These are phyloP conservation scores for Paecilomyces sp. DNA, from an alignment of 2,329 filamentous ascomycete species.

Conservation along the genomic window DNA sequence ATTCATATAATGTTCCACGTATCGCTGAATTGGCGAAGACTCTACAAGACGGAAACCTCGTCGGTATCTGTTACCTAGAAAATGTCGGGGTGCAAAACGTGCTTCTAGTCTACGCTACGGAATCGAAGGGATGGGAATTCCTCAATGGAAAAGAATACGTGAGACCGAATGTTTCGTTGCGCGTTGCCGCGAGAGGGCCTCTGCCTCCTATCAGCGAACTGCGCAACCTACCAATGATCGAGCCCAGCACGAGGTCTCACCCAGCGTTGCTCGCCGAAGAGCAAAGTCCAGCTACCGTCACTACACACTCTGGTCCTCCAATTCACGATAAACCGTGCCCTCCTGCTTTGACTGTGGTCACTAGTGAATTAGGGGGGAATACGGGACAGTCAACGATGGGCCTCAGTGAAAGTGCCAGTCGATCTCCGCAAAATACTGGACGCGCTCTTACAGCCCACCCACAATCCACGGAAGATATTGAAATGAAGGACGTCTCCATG, in stretches of 20 bases:
- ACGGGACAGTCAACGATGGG: background rate
- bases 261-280: background rate
- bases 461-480: background rate
- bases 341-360: background rate
- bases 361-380: background rate
- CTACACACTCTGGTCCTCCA: background rate
- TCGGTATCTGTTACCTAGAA: slow-evolving; percentile 21
- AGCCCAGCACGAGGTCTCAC: background rate
- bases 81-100: slow-evolving; percentile 4
- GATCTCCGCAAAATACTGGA: background rate
- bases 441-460: background rate
- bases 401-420: background rate
- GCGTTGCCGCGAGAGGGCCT: slow-evolving; percentile 11
- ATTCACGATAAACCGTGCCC: background rate
- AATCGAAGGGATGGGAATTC: slow-evolving; percentile 17
- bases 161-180: slow-evolving; percentile 2
- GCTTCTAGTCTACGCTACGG: slow-evolving; percentile 22
- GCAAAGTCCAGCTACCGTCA: background rate
- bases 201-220: slow-evolving; percentile 8
- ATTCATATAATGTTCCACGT: slow-evolving; percentile 19
- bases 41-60: slow-evolving; percentile 16
- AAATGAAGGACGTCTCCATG: slow-evolving; percentile 5
- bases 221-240: background rate
- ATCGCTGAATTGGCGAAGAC: slow-evolving; percentile 19
- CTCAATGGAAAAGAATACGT: slow-evolving; percentile 8